phyloP scores from a whole-genome alignment of 257 asterid species.

The Knoxia roxburghii region DNA sequence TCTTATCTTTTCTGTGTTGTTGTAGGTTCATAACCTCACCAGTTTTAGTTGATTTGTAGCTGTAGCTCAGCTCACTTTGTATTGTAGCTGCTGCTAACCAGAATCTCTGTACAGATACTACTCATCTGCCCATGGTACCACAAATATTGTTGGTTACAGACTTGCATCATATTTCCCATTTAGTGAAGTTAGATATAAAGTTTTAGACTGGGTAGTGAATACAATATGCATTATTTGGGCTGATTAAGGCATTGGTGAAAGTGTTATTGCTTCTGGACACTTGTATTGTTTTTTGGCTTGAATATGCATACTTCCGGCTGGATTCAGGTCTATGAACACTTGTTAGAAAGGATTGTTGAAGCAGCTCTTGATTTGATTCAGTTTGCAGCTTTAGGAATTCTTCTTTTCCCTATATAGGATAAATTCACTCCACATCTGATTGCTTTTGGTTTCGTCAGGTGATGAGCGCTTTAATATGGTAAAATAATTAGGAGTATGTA shows the following conservation, averaged over 20 bases:
- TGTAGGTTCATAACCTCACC: neutral
- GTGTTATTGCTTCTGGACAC: neutral
- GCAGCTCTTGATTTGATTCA: too few relatives aligned
- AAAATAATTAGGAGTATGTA: constrained; percentile 74
- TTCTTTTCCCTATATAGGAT: neutral
- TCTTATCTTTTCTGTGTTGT: neutral
- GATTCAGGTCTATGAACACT: too few relatives aligned
- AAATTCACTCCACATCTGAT: neutral
- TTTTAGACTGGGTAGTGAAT: neutral
- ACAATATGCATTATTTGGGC: neutral
- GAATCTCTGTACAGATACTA: constrained; percentile 40
- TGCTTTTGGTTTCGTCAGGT: constrained; percentile 38
- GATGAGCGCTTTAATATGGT: constrained; percentile 86
- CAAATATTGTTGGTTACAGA: neutral
- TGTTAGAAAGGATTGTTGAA: too few relatives aligned
- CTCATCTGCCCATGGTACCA: constrained; percentile 21
- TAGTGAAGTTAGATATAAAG: neutral
- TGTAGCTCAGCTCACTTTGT: constrained; percentile 17
- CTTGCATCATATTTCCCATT: neutral
- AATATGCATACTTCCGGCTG: too few relatives aligned
- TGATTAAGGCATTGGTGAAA: neutral
- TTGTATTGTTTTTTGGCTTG: too few relatives aligned
- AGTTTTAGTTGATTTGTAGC: constrained; percentile 20
- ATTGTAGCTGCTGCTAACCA: constrained; percentile 27
- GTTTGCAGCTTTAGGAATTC: neutral